Evolutionary conservation across 305 asterid genomes (phyloP).

Genomic region (Fraxinus xanthoxyloides): DNA sequence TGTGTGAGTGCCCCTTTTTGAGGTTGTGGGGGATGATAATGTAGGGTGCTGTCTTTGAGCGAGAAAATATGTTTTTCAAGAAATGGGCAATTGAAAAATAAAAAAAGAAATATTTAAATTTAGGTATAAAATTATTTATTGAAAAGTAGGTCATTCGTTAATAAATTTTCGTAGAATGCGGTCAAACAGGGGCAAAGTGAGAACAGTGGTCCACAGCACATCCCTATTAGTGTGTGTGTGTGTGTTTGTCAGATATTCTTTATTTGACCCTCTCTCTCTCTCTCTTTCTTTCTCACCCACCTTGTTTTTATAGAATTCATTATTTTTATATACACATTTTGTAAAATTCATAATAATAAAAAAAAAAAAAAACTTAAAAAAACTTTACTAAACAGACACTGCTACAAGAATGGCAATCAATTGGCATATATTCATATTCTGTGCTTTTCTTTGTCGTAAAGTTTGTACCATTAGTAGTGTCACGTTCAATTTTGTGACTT

Average conservation of each 20-base stretch:
- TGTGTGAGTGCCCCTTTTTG: not conserved
- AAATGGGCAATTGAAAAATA: no score
- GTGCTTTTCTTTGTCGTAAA: not conserved
- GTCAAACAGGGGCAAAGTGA: conserved; percentile 5
- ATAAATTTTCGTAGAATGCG: no score
- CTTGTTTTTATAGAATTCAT: no score
- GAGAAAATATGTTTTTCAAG: no score
- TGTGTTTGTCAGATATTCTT: conserved; percentile 31
- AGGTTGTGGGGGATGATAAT: not conserved
- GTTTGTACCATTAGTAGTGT: not conserved
- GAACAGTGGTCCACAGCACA: conserved; percentile 24
- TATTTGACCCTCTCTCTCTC: not conserved
- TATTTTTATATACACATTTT: no score
- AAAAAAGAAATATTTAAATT: no score
- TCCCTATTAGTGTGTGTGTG: conserved; percentile 5
- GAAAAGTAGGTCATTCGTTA: no score
- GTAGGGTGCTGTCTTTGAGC: no score
- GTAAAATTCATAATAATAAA: not conserved
- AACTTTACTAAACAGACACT: not conserved
- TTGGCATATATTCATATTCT: not conserved
- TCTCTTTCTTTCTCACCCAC: not conserved
- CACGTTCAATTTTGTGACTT: not conserved
- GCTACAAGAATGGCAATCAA: not conserved
- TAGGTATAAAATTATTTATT: no score
- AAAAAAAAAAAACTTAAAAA: no score